Percentiles rank a stretch among this genome's conserved stretches.
These are phyloP conservation scores for Didymellaceae sp. DNA, from an alignment of 2,329 filamentous ascomycete species.

Conservation along the genomic window DNA sequence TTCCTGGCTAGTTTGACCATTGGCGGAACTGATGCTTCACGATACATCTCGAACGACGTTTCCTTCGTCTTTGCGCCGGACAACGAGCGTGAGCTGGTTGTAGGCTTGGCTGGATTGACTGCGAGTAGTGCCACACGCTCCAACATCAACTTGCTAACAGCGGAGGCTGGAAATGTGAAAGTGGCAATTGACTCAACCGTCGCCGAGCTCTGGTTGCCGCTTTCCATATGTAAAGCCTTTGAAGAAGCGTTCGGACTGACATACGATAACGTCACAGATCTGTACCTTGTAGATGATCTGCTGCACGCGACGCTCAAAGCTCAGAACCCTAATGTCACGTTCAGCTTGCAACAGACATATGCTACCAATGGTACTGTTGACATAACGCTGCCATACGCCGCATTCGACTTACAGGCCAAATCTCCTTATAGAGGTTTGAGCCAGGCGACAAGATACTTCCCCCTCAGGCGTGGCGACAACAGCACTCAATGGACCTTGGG, in stretches of 20 bases:
- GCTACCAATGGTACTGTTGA: slow-evolving; percentile 48
- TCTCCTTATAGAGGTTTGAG: slow-evolving; percentile 62
- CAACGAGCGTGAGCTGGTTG: slow-evolving; percentile 65
- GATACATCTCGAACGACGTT: slow-evolving; percentile 66
- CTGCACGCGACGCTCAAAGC: slow-evolving; percentile 59
- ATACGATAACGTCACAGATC: slow-evolving; percentile 67
- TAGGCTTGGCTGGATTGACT: slow-evolving; percentile 58
- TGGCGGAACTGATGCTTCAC: slow-evolving; percentile 71
- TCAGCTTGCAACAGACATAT: slow-evolving; percentile 50
- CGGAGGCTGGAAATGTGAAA: slow-evolving; percentile 46
- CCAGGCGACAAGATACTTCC: slow-evolving; percentile 70
- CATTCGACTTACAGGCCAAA: slow-evolving; percentile 56
- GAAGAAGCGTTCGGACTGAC: slow-evolving; percentile 68
- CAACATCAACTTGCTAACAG: slow-evolving; percentile 42
- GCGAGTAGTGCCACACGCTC: slow-evolving; percentile 30
- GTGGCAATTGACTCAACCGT: slow-evolving; percentile 58
- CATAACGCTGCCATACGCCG: slow-evolving; percentile 57
- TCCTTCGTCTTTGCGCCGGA: slow-evolving; percentile 64
- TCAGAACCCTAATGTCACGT: slow-evolving; percentile 53
- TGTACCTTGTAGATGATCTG: slow-evolving; percentile 69
- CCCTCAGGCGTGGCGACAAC: slow-evolving; percentile 63
- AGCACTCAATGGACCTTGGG: slow-evolving; percentile 67
- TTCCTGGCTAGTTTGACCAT: slow-evolving; percentile 63
- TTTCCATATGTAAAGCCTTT: slow-evolving; percentile 67
- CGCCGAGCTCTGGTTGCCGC: slow-evolving; percentile 57